Conservation (phyloP, 73 alveolate species). For the Paramecium tetraurelia region DNA sequence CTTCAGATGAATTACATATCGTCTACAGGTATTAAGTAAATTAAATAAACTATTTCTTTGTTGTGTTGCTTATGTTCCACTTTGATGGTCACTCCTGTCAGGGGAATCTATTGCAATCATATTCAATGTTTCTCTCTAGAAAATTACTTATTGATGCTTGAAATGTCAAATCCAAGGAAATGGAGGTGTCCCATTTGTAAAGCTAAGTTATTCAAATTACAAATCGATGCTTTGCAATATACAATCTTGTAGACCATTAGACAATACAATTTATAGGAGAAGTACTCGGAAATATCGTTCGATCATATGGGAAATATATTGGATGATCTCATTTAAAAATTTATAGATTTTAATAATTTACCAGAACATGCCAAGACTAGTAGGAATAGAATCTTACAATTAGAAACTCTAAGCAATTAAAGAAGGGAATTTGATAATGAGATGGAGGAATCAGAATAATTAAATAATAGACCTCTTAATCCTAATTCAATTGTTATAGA, state of each 20-base stretch:
- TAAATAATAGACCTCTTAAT: neutral
- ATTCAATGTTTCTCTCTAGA: slow-evolving; percentile 15
- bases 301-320: slow-evolving; percentile 15
- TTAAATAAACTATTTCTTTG: neutral
- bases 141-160: neutral
- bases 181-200: slow-evolving; percentile 34
- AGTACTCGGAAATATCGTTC: neutral
- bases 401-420: neutral
- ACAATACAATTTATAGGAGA: neutral
- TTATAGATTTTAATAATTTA: neutral
- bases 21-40: neutral
- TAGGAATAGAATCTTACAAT: neutral
- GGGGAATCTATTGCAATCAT: slow-evolving; percentile 16
- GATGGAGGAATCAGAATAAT: neutral
- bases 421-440: neutral
- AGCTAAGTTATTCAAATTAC: neutral
- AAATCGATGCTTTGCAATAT: neutral
- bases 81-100: slow-evolving; percentile 9
- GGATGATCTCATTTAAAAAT: neutral
- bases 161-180: neutral
- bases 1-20: neutral
- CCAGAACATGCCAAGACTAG: neutral
- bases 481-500: neutral
- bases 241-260: neutral
- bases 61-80: neutral